A percentile compares a stretch with the other conserved stretches of the same genome.
Evolutionary conservation across 495 filamentous ascomycete genomes (phyloP).

Genomic region (Glutinoglossum americanum): DNA sequence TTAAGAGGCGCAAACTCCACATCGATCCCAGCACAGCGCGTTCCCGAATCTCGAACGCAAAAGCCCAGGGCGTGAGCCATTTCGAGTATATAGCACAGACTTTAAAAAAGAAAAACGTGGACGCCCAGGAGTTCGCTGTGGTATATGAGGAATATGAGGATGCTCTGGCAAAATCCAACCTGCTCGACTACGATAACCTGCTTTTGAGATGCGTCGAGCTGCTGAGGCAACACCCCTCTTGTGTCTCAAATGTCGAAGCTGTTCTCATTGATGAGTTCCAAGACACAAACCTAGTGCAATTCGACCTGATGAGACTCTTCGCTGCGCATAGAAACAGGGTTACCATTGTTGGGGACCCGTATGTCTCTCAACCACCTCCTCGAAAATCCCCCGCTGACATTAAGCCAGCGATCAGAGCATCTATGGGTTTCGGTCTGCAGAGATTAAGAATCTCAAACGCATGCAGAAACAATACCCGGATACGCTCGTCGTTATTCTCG

Average conservation of each 20-base stretch:
- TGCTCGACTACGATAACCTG: conserved; percentile 92
- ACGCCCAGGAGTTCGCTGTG: conserved; percentile 50
- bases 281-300: conserved; percentile 90
- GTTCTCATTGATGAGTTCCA: conserved; percentile 97
- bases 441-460: conserved; percentile 69
- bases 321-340: conserved; percentile 50
- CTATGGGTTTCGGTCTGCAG: conserved; percentile 92
- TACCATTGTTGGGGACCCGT: conserved; percentile 85
- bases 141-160: conserved; percentile 65
- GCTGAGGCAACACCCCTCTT: conserved; percentile 53
- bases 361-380: not conserved
- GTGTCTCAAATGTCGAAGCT: conserved; percentile 74
- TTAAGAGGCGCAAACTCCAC: conserved; percentile 34
- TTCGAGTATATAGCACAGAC: conserved; percentile 21
- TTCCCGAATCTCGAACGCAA: conserved; percentile 64
- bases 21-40: conserved; percentile 49
- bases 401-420: conserved; percentile 69
- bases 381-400: not conserved
- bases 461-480: conserved; percentile 58
- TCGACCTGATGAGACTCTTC: conserved; percentile 82
- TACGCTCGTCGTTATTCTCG: conserved; percentile 64
- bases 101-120: conserved; percentile 25
- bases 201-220: conserved; percentile 69
- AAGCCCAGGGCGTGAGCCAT: conserved; percentile 42
- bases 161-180: conserved; percentile 49